These are phyloP conservation scores for Mycena maculata DNA, from an alignment of 768 basidiomycete species.

Conservation along the genomic window DNA sequence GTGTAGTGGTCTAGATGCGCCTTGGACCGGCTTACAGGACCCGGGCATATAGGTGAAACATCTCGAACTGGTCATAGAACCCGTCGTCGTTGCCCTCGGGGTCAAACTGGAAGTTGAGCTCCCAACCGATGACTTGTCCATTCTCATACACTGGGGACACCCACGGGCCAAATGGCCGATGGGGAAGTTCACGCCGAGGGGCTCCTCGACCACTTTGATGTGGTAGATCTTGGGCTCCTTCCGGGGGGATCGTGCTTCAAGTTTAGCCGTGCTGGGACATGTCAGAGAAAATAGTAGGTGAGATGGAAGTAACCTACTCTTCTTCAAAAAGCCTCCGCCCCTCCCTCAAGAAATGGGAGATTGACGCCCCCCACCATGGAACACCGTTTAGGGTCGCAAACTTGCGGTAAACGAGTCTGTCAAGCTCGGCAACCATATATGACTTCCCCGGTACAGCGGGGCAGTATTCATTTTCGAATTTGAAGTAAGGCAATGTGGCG, in stretches of 20 bases:
- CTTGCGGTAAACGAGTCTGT: neutral
- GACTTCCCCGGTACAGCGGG: neutral
- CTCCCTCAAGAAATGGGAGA: neutral
- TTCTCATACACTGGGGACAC: slow-evolving; percentile 1
- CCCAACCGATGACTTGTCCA: neutral
- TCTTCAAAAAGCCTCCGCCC: neutral
- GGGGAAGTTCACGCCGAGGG: neutral
- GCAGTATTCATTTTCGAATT: neutral
- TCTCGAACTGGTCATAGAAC: slow-evolving; percentile 3
- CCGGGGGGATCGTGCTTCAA: neutral
- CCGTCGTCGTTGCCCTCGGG: neutral
- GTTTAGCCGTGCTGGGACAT: neutral
- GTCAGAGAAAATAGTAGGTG: neutral
- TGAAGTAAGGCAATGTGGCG: slow-evolving; percentile 3
- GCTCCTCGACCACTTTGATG: neutral
- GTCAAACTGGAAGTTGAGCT: slow-evolving; percentile 4
- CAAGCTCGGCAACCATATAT: neutral
- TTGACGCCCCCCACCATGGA: neutral
- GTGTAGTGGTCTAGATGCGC: too few relatives aligned
- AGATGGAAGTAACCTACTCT: neutral
- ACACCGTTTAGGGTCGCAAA: slow-evolving; percentile 2
- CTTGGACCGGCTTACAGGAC: too few relatives aligned
- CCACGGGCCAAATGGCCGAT: slow-evolving; percentile 1
- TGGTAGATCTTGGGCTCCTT: neutral
- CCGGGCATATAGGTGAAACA: neutral